Conservation (phyloP, 768 basidiomycete genomes). For the Leucocoprinus birnbaumii region DNA sequence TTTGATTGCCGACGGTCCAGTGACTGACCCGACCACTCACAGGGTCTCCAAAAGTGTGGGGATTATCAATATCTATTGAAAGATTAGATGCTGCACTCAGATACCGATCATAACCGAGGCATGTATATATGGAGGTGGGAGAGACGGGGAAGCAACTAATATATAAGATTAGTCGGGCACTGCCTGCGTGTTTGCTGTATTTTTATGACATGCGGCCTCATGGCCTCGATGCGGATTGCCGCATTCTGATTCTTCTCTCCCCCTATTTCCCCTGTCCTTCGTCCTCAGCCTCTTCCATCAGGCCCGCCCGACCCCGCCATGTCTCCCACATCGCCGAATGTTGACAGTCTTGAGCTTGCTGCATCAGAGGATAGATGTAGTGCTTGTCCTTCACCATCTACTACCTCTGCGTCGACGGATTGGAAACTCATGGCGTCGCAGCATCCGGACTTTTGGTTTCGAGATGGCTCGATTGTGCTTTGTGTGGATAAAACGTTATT, state of each 20-base stretch:
- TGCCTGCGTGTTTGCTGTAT: too few species aligned
- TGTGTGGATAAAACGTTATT: conserved; percentile 37
- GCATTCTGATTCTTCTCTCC: neutral
- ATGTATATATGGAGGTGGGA: neutral
- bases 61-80: too few species aligned
- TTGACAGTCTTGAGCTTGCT: neutral
- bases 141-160: neutral
- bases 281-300: neutral
- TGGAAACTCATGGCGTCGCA: conserved; percentile 17
- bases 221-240: conserved; percentile 1
- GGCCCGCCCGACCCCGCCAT: neutral
- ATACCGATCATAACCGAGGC: too few species aligned
- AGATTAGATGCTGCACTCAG: too few species aligned
- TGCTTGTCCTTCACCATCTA: neutral
- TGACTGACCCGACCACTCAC: too few species aligned
- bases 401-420: neutral
- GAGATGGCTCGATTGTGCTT: conserved; percentile 45
- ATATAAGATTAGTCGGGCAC: neutral
- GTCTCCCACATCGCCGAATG: conserved; percentile 8
- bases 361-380: neutral
- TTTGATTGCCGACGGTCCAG: too few species aligned
- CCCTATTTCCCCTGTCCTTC: neutral
- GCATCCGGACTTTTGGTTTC: conserved; percentile 38
- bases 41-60: too few species aligned
- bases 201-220: conserved; percentile 6